Evolutionary conservation across 1,284 basidiomycete genomes (phyloP), one percentile per base, ranked within the genome.

Genomic region (Neotropicomus parvogracilis): DNA sequence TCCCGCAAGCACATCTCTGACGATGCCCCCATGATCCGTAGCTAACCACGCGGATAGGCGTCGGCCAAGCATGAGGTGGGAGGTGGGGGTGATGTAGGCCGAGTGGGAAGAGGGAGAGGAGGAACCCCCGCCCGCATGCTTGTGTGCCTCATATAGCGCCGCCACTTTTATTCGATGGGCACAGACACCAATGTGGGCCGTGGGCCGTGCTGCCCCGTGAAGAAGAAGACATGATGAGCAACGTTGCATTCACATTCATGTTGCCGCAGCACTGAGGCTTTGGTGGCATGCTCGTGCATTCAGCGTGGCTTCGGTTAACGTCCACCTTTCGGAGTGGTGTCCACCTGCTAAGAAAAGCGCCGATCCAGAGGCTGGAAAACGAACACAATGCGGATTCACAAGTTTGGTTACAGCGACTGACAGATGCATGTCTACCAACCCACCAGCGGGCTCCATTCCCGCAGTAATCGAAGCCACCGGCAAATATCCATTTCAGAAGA

Each of bases 1-100:
- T 9, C 62, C 59, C 11, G 60, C 47, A 6, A 64, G 60, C 5
- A 63, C 58, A n/a, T 64, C 62, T 34, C 24, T 52, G 35, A 56
- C 34, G 26, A 56, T 34, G 2, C 37, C 35, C 2, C 28, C 20
- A 8, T 48, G 50, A 27, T 54, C 51, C 10, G 40, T 7, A 13
- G 37, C 37, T n/a, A 59, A 48, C 48, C 39, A 38, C 29, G 55
- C 37, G n/a, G 47, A 42, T 26, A 46, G 19, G 41, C 39, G 58
- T 39, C 50, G 17, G 20, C 42, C 28, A 10, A 50, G 34, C 59
- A 63, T 63, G 41, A 17, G 7, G 35, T 14, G 3, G 7, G 34
- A 9, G 24, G 6, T 16, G 3, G 21, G 29, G 20, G 39, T 37
- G 24, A 32, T 43, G 40, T n/a, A 35, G 21, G 24, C 13, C 32